Base-by-base conservation (phyloP, 257 asterid species). In the Salvia miltiorrhiza region DNA sequence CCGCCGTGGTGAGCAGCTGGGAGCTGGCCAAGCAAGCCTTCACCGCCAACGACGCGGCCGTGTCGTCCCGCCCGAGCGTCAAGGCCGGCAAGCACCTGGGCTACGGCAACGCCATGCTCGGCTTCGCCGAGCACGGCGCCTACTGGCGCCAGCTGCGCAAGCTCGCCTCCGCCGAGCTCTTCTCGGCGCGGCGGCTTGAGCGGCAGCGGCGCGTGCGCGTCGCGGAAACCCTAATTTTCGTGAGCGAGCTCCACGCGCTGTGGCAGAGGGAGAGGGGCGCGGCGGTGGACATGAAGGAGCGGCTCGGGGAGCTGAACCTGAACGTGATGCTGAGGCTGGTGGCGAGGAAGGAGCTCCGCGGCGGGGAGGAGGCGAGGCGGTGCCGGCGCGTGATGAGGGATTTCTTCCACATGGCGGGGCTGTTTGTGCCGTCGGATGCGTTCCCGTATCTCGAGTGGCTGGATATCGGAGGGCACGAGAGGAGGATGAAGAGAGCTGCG, bases 91-190 rank as follows among this genome's bases (percentile, higher is more conserved):
- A 26, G 4, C 54, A 69, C 67, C 19, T 69, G 12, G 19, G 33
- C 23, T 56, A 56, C 19, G 58, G 20, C 58, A 7, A 6, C 37
- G 74, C 74, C 58, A 56, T 43, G 66, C 19, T 69, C 1, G 74
- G 58, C 16, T 69, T 56, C 11, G 1, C 74, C 6, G 17, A 58
- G 3, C 43, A 69, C 67, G 67, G 58, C 35, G 4, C 66, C 0
- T 69, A 69, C 74, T 69, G 74, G 74, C 74, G 74, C 7, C 33
- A 69, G 21, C 14, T 69, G 10, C 74, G 74, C 37, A 56, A 57
- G 33, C 44, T 69, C 4, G 58, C 56, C 24, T 1, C 74, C 0
- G 3, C 12, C 2, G 74, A 69, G 74, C 65, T 69, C 4, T 16
- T 56, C 37, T 56, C 73, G 4, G 35, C 24, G 0, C 74, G 74